Conservation (phyloP, 2,329 filamentous ascomycete genomes). For the Alternaria novae-zelandiae region DNA sequence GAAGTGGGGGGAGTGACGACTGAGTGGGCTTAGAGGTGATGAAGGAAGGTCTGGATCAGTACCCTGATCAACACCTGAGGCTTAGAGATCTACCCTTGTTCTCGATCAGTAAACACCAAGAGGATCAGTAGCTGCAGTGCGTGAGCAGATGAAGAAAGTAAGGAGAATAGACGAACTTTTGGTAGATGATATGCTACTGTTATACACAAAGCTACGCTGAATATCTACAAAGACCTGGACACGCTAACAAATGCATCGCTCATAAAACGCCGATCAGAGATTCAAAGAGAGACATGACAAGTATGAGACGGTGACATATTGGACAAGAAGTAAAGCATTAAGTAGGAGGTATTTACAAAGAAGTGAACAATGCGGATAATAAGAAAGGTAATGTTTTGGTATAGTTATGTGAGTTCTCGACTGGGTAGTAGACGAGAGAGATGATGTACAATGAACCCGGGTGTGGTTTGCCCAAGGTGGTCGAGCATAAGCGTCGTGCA, state of each 20-base stretch:
- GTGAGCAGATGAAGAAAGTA: not conserved
- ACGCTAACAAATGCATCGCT: conserved; percentile 14
- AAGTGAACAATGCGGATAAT: conserved; percentile 18
- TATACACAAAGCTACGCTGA: not conserved
- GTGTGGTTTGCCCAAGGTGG: conserved; percentile 1
- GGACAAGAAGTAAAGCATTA: conserved; percentile 26
- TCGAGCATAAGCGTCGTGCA: conserved; percentile 5
- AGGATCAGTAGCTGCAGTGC: not conserved
- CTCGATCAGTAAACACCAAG: not conserved
- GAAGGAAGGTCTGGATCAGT: not conserved
- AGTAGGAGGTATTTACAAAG: conserved; percentile 32
- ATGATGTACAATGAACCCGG: conserved; percentile 1
- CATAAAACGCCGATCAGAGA: not conserved
- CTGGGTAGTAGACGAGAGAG: not conserved
- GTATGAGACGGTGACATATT: conserved; percentile 3
- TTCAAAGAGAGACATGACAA: conserved; percentile 33
- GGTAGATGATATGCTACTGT: not conserved
- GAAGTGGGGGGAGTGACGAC: not conserved
- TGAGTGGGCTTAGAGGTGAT: not conserved
- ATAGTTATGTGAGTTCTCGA: conserved; percentile 5
- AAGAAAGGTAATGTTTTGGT: conserved; percentile 5
- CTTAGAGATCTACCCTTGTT: not conserved
- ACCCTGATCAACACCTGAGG: not conserved
- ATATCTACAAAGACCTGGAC: not conserved
- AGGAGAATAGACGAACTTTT: not conserved